Base-by-base conservation (phyloP, 345 rosid species). In the Aethionema arabicum region DNA sequence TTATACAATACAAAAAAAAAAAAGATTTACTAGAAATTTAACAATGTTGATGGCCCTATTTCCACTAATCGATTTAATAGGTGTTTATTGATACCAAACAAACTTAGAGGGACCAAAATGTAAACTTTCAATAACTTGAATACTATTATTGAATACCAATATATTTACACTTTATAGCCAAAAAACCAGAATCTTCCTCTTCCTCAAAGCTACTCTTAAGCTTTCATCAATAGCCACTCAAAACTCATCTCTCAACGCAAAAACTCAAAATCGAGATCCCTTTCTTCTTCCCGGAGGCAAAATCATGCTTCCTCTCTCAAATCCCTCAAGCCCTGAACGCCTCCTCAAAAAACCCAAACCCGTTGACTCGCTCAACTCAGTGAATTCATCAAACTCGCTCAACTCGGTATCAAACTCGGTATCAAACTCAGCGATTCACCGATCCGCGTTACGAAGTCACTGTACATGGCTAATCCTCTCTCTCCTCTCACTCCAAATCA, bases 391-490 rank as follows among this genome's bases (percentile, higher is more conserved):
- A 42, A 66, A 32, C 70, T 73, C 86, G 7, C 65, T 76, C 29
- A 70, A 57, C 43, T 68, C 74, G 12, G 37, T 21, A 21, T 72
- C 46, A 11, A 70, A 57, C 43, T 68, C 74, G 12, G 37, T 21
- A 21, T 72, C 46, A 11, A 11, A 41, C 11, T 59, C 71, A 0
- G 8, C 42, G 41, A 13, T 11, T 7, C 66, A 73, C 29, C 80
- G 75, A 11, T 76, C 76, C 52, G 65, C 78, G 7, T 61, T 66
- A 4, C 83, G 70, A 0, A 71, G 73, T 51, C 79, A 74, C 12
- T 84, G 92, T 38, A 49, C 82, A 68, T 84, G 85, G 85, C 81
- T 90, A 5, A 61, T 85, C 63, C 31, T 85, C 67, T 59, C 76
- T 59, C 60, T 89, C 59, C 74, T 91, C 65, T 70, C 39, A 31